Evolutionary conservation across 805 yeast species (phyloP), one percentile per base, ranked within the genome.

Genomic region (Metschnikowia lachancei): DNA sequence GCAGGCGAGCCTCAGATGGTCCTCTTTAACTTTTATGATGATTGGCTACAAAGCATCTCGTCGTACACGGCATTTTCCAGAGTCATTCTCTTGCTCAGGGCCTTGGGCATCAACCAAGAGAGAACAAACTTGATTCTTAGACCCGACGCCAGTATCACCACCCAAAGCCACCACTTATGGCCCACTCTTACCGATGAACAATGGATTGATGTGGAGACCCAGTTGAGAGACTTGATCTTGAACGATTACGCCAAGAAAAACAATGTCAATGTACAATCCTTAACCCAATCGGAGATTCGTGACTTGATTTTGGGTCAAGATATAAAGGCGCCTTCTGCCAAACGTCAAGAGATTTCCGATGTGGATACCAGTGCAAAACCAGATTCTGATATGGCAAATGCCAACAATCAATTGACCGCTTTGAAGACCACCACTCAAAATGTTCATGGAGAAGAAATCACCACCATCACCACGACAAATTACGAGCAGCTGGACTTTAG

Each of bases 1-100:
- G 97, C 98, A 4, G 87, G 84, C 33, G 97, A 90, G 62, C 95
- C 97, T 0, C 92, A 89, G 61, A 87, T 91, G 96, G 87, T 86
- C 3, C 67, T 91, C 47, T 87, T 90, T 69, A 90, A 91, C 60
- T 72, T 94, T 40, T 94, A 89, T 64, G 99, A 94, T 63, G 96
- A 94, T 61, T 94, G 99, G 99, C 70, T 90, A 47, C 47, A 47
- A 26, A 74, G 80, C 1, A 81, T 89, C 34, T 88, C 96, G 0
- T 81, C 96, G 0, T 88, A 84, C 63, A 94, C 99, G 1, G 98
- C 98, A 0, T 94, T 94, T 63, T 89, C 97, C 5, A 76, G 99
- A 51, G 70, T 92, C 47, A 79, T 90, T 42, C 72, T 94, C 50
- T 70, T 94, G n/a, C 69, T 94, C 59, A 75, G 99, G 52, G 95